These are phyloP conservation scores for Saccharomyces pastorianus DNA, from an alignment of 1,139 yeast species.

Conservation along the genomic window DNA sequence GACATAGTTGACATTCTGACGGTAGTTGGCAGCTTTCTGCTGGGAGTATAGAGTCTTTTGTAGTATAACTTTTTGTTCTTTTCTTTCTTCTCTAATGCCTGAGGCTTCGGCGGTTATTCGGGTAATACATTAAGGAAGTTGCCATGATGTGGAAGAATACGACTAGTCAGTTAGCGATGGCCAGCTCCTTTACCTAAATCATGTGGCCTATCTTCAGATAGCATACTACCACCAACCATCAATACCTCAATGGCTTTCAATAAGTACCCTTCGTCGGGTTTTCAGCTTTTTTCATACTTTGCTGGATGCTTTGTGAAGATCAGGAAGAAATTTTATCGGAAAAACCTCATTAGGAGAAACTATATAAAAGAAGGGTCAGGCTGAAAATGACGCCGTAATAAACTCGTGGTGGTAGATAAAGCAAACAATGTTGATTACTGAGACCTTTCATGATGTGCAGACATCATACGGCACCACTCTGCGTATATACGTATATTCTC, in stretches of 20 bases:
- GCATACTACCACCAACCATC: not conserved
- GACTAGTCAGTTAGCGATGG: not conserved
- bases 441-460: constrained; percentile 53
- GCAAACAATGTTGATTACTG: constrained; percentile 55
- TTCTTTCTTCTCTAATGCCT: not conserved
- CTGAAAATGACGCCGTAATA: not conserved
- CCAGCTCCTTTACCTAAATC: not conserved
- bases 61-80: not conserved
- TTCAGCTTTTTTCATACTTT: not conserved
- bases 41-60: not conserved
- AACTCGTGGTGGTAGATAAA: not conserved
- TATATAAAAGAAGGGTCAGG: not conserved
- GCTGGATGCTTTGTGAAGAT: not conserved
- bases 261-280: not conserved
- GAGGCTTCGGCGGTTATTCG: not conserved
- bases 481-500: constrained; percentile 61
- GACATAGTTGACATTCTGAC: constrained; percentile 4
- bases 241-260: not conserved
- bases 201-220: not conserved
- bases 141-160: not conserved
- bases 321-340: not conserved
- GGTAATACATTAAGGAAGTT: not conserved
- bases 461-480: constrained; percentile 62
- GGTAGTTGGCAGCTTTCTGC: not conserved
- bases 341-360: not conserved